phyloP scores from a whole-genome alignment of 352 stramenopile species.

The Pythium utonaiense region DNA sequence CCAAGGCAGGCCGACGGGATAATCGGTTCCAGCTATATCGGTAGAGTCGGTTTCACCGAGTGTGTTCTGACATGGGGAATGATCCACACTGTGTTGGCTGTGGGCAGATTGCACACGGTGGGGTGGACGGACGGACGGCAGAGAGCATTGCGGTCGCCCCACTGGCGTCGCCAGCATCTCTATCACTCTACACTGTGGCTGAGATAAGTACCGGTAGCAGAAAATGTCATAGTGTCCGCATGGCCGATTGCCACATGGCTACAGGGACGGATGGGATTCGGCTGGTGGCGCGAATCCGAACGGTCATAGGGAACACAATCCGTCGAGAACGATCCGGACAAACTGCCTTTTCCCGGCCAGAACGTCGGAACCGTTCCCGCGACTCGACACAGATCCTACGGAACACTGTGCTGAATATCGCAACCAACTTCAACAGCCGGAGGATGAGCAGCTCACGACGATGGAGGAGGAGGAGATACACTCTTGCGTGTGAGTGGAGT shows the following conservation, averaged over 20 bases:
- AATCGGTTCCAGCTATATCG: not conserved
- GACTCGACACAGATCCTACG: not conserved
- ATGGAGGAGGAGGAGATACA: not conserved
- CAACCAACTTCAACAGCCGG: too few species aligned
- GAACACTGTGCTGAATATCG: not conserved
- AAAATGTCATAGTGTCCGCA: not conserved
- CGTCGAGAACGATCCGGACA: not conserved
- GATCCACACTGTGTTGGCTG: not conserved
- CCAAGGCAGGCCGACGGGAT: too few species aligned
- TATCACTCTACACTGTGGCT: too few species aligned
- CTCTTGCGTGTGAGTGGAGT: not conserved
- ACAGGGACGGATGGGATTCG: not conserved
- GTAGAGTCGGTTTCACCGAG: not conserved
- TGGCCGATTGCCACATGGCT: not conserved
- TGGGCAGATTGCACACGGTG: not conserved
- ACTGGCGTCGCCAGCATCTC: not conserved
- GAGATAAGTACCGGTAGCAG: too few species aligned
- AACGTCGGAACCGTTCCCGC: not conserved
- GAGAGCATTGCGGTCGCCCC: not conserved
- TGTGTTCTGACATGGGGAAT: not conserved
- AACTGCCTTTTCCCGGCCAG: not conserved
- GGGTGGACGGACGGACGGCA: not conserved
- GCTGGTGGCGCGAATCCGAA: not conserved
- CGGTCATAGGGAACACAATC: not conserved
- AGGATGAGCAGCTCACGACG: too few species aligned